Evolutionary conservation across 805 yeast species (phyloP), one percentile per base, ranked within the genome.

Genomic region (Ogataea paradorogensis): DNA sequence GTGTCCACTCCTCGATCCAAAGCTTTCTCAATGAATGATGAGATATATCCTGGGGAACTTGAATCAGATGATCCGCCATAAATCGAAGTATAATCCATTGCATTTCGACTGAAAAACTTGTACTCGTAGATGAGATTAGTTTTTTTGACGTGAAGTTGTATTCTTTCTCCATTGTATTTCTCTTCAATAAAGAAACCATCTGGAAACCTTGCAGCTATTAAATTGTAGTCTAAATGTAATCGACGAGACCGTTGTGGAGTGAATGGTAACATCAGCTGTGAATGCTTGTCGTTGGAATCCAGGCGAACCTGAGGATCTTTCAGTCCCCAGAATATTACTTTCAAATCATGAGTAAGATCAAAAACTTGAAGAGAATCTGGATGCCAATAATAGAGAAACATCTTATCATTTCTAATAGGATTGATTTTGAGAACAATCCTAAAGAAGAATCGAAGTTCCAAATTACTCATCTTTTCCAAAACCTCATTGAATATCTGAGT

Each of bases 161-260:
- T 78, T 49, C 99, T 65, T 59, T 91, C 97, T 3, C 98, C 99
- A 61, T 91, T 97, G 65, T 89, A 73, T 57, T 91, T 91, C 58
- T 91, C 97, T 55, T 91, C 98, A 8, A 91, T 77, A 37, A 71
- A 73, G 52, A 88, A 87, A 8, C 54, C 56, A 3, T 35, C 21
- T 15, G 62, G 60, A 55, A 84, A 65, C 16, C 60, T 65, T 10
- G 25, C 28, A n/a, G 80, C 74, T 15, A 84, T 60, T 3, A 69
- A 65, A 2, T 68, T 70, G 54, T 82, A 79, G 11, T 74, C 64
- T 3, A 66, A 62, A 22, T 66, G 65, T 1, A 80, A 66, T 45
- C 78, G 81, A 25, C 74, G 69, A 0, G 95, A 81, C 15, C 84
- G 62, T 62, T 86, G 95, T 0, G 97, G 96, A 15, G 75, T 71